phyloP scores from a whole-genome alignment of 1,284 basidiomycete species.

The Cystobasidium pallidum region DNA sequence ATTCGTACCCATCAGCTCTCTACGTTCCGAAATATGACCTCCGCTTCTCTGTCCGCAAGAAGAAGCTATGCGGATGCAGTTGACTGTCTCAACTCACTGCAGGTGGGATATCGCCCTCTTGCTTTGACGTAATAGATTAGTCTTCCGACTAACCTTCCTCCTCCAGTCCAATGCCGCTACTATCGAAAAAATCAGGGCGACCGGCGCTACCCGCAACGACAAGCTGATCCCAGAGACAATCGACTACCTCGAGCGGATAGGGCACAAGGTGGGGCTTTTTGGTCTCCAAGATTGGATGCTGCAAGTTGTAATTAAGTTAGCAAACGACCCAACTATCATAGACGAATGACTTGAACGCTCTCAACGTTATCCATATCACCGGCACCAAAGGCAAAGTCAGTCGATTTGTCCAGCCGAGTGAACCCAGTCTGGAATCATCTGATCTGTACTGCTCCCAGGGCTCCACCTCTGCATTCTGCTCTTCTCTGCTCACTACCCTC shows the following conservation, averaged over 20 bases:
- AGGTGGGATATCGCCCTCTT: constrained; percentile 56
- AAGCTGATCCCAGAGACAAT: constrained; percentile 85
- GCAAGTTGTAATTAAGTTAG: background rate
- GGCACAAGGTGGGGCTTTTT: constrained; percentile 68
- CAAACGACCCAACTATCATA: constrained; percentile 54
- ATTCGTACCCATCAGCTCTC: background rate
- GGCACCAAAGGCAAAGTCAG: constrained; percentile 90
- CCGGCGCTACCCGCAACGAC: constrained; percentile 69
- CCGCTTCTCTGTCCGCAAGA: background rate
- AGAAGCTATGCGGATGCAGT: constrained; percentile 70
- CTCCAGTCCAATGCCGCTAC: constrained; percentile 78
- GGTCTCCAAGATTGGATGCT: background rate
- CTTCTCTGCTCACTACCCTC: constrained; percentile 52
- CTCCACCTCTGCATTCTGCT: constrained; percentile 85
- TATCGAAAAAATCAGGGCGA: constrained; percentile 79
- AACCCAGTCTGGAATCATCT: background rate
- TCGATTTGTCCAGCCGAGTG: background rate
- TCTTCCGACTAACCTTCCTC: too few relatives aligned
- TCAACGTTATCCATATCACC: constrained; percentile 95
- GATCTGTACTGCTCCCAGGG: constrained; percentile 59
- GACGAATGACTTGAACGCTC: constrained; percentile 78
- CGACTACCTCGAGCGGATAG: constrained; percentile 84
- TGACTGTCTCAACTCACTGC: constrained; percentile 83
- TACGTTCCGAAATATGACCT: constrained; percentile 7
- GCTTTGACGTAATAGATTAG: background rate